Base-by-base conservation (phyloP, 495 filamentous ascomycete species). In the Penicillium paradoxum region DNA sequence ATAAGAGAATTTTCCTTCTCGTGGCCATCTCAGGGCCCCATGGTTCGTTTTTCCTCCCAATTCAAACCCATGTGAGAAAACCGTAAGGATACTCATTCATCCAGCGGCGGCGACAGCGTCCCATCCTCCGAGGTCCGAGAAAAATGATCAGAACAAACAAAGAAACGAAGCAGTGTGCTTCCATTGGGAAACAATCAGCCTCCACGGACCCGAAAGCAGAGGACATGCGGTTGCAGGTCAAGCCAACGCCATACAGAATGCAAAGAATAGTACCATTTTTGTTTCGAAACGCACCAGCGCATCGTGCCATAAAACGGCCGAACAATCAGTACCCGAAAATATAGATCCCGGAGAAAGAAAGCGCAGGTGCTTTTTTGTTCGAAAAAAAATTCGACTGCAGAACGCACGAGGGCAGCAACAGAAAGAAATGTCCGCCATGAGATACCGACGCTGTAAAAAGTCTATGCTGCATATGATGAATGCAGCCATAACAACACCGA, bases 241-340 rank as follows among this genome's bases (percentile, higher is more conserved):
- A 72, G 71, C 73, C 73, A 78, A 78, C 73, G 73, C 73, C 73
- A 70, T 68, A 74, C 60, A 68, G 60, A 74, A 77, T 73, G 72
- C 72, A 75, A 73, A 65, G 52, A 63, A 71, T 59, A n/a, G n/a
- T n/a, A 55, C 66, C 68, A 54, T 42, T 51, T 51, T 38, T 32
- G 15, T 59, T 60, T 67, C 60, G 66, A 69, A 59, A 59, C 11
- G 34, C 51, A 58, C 51, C 51, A 49, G 42, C 42, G 24, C 41
- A n/a, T 24, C 41, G n/a, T 11, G 4, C 13, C 9, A 15, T 29
- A 24, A 1, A 17, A 29, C 41, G 40, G 40, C 40, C n/a, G 15
- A 11, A 43, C 27, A 29, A 18, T n/a, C 41, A 45, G 21, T 29
- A 42, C 48, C 36, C 17, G 36, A 54, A 49, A 46, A 33, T 24